A percentile compares a stretch with the other conserved stretches of the same genome.
Evolutionary conservation across 2,329 filamentous ascomycete species (phyloP).

Genomic region (Lojkania enalia): DNA sequence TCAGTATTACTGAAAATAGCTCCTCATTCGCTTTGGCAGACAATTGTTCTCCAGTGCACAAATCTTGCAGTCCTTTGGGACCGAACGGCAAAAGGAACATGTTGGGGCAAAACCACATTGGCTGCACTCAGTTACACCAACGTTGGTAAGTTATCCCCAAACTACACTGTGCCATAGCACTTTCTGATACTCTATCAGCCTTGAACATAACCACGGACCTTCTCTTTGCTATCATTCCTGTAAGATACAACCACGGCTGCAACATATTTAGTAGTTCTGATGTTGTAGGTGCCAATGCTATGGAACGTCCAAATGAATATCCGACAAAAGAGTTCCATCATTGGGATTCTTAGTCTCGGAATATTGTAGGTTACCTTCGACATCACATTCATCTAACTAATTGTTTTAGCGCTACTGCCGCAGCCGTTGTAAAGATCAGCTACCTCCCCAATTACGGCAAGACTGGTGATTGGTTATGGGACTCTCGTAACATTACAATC

Average conservation of each 20-base stretch:
- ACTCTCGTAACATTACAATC: conserved; percentile 52
- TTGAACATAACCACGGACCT: conserved; percentile 49
- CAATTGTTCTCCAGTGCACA: conserved; percentile 54
- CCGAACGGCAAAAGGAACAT: conserved; percentile 41
- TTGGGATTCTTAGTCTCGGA: conserved; percentile 49
- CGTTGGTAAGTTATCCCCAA: conserved; percentile 34
- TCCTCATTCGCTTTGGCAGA: conserved; percentile 22
- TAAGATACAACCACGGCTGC: too few relatives aligned
- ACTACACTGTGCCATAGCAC: too few relatives aligned
- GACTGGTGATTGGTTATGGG: conserved; percentile 44
- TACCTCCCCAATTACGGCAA: conserved; percentile 44
- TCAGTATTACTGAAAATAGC: background rate
- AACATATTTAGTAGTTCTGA: too few relatives aligned
- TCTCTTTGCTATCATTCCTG: conserved; percentile 47
- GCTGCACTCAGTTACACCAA: conserved; percentile 52
- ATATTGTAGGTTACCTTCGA: conserved; percentile 42
- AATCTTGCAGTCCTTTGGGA: conserved; percentile 55
- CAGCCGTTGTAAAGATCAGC: conserved; percentile 47
- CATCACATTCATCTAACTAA: background rate
- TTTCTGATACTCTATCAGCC: conserved; percentile 8
- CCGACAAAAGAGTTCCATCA: conserved; percentile 47
- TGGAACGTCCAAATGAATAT: conserved; percentile 44
- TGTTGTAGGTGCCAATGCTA: conserved; percentile 38
- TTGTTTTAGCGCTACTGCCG: conserved; percentile 40
- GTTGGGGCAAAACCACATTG: conserved; percentile 48